Evolutionary conservation across 306 rosid genomes (phyloP).

Genomic region (Potentilla sterilis): DNA sequence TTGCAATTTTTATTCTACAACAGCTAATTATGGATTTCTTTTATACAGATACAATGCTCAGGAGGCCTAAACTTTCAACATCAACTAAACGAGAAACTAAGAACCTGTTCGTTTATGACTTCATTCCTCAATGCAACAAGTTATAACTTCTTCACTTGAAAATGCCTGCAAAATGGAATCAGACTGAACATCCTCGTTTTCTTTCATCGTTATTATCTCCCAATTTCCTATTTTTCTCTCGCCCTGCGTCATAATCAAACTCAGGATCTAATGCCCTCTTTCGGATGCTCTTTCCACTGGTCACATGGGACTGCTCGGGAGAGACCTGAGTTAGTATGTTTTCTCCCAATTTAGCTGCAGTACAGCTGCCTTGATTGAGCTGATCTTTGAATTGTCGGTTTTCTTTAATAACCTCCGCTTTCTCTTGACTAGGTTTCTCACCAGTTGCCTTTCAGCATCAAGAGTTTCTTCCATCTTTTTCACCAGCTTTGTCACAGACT

Average conservation of each 20-base stretch:
- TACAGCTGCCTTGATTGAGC: constrained; percentile 1
- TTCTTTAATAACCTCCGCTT: background rate
- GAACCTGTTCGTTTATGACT: background rate
- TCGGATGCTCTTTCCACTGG: background rate
- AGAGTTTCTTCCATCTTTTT: background rate
- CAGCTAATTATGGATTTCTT: background rate
- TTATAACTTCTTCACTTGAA: background rate
- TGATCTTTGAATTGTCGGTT: background rate
- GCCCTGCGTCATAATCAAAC: background rate
- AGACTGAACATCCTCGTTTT: background rate
- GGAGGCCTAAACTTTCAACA: background rate
- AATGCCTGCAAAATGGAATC: background rate
- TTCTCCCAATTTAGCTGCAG: background rate
- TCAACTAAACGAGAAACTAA: background rate
- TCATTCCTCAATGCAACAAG: background rate
- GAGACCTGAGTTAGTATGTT: background rate
- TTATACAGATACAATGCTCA: background rate
- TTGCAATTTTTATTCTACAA: no score
- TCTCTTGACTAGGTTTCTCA: background rate
- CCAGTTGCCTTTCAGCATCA: background rate
- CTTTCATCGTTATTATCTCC: background rate
- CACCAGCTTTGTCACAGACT: background rate
- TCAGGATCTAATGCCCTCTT: background rate
- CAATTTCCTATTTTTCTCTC: background rate
- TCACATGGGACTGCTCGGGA: background rate